Evolutionary conservation across 139 green algal species (phyloP).

Genomic region (Tetratostichococcus sp.): DNA sequence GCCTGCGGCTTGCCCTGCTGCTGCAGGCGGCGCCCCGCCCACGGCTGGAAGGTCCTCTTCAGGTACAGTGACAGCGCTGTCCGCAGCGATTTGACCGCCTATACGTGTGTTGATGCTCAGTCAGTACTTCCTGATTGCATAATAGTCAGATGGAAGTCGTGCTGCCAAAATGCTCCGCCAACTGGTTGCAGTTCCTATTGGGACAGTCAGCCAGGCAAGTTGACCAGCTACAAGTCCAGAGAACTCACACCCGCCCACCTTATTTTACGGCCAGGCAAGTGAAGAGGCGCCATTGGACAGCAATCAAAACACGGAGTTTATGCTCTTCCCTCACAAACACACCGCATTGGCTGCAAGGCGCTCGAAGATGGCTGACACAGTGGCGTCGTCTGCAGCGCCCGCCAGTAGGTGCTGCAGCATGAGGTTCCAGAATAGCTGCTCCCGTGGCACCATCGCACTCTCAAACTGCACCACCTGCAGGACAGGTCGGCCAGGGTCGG

Average conservation of each 20-base stretch:
- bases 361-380: slow-evolving; percentile 27
- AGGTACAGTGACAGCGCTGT: slow-evolving; percentile 8
- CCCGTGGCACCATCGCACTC: slow-evolving; percentile 10
- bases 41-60: not conserved
- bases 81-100: slow-evolving; percentile 12
- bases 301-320: too few relatives aligned
- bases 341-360: slow-evolving; percentile 7
- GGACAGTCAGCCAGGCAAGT: too few relatives aligned
- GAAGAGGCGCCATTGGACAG: too few relatives aligned
- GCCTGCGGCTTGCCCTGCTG: not conserved
- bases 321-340: not conserved
- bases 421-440: slow-evolving; percentile 55
- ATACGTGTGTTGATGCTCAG: not conserved
- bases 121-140: too few relatives aligned
- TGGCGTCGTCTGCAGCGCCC: slow-evolving; percentile 11
- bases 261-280: too few relatives aligned
- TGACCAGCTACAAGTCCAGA: too few relatives aligned
- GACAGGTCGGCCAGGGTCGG: too few relatives aligned
- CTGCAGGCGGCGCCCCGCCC: not conserved
- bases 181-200: too few relatives aligned
- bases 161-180: too few relatives aligned
- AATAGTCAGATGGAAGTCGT: too few relatives aligned
- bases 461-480: slow-evolving; percentile 49
- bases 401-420: slow-evolving; percentile 53
- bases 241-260: not conserved